Evolutionary conservation across 495 filamentous ascomycete genomes (phyloP).

Genomic region (Xylaria grammica): DNA sequence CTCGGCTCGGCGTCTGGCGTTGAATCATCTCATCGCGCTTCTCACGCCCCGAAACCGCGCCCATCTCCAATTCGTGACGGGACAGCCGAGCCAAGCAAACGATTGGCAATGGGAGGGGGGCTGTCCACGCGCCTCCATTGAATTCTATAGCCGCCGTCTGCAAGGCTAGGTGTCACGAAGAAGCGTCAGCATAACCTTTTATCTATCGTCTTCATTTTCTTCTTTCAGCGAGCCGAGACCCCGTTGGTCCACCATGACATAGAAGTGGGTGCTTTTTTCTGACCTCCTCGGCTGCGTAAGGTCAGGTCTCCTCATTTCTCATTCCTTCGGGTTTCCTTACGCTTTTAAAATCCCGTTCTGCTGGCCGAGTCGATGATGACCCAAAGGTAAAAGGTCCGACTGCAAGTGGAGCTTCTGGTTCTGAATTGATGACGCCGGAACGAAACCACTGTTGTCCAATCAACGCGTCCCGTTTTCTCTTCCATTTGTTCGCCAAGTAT

Average conservation of each 20-base stretch:
- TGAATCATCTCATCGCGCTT: not conserved
- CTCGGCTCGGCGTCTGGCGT: not conserved
- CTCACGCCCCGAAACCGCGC: not conserved
- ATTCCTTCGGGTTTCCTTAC: not conserved
- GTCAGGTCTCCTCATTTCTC: not conserved
- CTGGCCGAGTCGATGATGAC: slow-evolving; percentile 58
- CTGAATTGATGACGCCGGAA: slow-evolving; percentile 28
- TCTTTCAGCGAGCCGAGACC: too few species aligned
- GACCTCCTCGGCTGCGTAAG: not conserved
- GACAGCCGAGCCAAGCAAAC: slow-evolving; percentile 1
- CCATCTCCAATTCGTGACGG: slow-evolving; percentile 11
- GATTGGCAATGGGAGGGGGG: slow-evolving; percentile 1
- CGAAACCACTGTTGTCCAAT: slow-evolving; percentile 28
- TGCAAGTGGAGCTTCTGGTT: slow-evolving; percentile 50
- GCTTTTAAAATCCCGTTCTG: slow-evolving; percentile 1
- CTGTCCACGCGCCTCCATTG: slow-evolving; percentile 15
- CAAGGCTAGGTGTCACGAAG: slow-evolving; percentile 12
- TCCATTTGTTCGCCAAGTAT: slow-evolving; percentile 23
- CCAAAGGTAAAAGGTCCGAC: slow-evolving; percentile 70
- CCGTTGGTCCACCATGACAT: not conserved
- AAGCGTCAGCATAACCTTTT: not conserved
- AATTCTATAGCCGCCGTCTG: slow-evolving; percentile 14
- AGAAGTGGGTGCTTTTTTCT: slow-evolving; percentile 2
- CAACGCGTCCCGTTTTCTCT: slow-evolving; percentile 26
- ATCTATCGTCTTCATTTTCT: not conserved